Conservation (phyloP, 495 filamentous ascomycete genomes). For the Aspergillus conjunctus region DNA sequence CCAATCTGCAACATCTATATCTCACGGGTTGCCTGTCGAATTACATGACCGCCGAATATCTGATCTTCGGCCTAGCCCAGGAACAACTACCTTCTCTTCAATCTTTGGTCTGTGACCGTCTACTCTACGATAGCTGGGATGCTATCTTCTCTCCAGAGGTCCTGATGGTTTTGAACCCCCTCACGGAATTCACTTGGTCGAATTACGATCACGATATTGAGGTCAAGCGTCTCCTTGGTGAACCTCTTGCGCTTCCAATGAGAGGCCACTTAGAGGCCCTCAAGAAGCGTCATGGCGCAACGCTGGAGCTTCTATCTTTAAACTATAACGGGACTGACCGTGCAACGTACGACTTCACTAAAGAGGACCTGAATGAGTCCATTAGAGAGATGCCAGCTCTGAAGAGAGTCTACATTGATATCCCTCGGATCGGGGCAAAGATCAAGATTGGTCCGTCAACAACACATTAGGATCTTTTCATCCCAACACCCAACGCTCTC, state of each 20-base stretch:
- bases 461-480: background rate
- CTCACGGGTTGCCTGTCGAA: background rate
- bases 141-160: background rate
- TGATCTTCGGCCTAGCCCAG: background rate
- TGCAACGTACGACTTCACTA: background rate
- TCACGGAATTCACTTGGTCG: background rate
- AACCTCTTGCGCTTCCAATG: background rate
- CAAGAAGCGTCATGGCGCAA: background rate
- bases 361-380: background rate
- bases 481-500: background rate
- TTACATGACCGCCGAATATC: background rate
- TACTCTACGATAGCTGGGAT: background rate
- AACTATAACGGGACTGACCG: background rate
- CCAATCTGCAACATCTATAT: background rate
- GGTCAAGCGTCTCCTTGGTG: background rate
- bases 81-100: background rate
- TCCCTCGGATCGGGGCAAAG: background rate
- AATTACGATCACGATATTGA: background rate
- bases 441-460: background rate
- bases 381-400: background rate
- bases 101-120: background rate
- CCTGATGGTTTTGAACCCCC: background rate
- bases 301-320: background rate
- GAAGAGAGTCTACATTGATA: constrained; percentile 2
- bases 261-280: background rate